These are phyloP conservation scores for Cudoniella acicularis DNA, from an alignment of 495 filamentous ascomycete species.

Conservation along the genomic window DNA sequence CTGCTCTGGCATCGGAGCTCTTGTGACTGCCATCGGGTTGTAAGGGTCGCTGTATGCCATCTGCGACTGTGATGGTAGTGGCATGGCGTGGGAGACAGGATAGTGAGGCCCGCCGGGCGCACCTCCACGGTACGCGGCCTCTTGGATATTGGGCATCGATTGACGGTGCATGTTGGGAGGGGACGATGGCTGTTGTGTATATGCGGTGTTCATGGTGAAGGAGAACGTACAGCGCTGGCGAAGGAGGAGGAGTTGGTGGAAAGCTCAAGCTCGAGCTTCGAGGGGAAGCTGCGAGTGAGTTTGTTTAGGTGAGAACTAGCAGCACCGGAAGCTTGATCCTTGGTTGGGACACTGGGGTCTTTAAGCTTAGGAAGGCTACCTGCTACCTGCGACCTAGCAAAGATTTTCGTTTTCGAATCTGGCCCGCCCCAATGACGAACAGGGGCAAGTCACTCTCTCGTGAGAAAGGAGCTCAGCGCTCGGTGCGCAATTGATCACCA, in stretches of 20 bases:
- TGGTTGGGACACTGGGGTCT: background rate
- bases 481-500: background rate
- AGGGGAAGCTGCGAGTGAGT: background rate
- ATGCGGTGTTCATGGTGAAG: background rate
- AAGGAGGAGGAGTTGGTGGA: background rate
- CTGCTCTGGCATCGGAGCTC: conserved; percentile 10
- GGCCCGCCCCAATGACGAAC: background rate
- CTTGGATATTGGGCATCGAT: conserved; percentile 1
- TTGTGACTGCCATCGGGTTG: conserved; percentile 4
- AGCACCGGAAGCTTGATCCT: conserved; percentile 4
- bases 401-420: background rate
- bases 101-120: conserved; percentile 2
- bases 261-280: background rate
- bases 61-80: conserved; percentile 9
- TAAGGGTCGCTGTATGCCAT: conserved; percentile 11
- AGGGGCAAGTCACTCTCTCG: background rate
- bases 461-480: background rate
- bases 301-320: background rate
- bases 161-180: conserved; percentile 2
- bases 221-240: background rate
- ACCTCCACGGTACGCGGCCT: background rate
- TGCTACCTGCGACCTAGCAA: too few relatives aligned
- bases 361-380: background rate
- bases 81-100: conserved; percentile 3
- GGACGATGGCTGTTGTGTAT: background rate